These are phyloP conservation scores for Aspergillus carbonarius DNA, from an alignment of 2,329 filamentous ascomycete genomes.

Conservation along the genomic window DNA sequence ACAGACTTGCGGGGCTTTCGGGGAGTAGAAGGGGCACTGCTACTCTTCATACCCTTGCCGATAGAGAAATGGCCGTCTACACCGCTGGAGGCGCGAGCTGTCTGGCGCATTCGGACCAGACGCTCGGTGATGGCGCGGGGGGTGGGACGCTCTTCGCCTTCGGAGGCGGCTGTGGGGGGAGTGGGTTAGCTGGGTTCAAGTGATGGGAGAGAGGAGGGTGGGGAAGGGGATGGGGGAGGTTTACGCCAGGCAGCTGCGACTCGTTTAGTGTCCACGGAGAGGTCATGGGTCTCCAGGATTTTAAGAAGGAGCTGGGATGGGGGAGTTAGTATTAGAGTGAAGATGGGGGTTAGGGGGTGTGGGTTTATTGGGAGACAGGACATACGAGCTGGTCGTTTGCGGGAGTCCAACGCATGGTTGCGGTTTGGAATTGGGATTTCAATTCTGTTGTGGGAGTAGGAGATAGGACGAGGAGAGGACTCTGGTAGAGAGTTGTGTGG, in stretches of 20 bases:
- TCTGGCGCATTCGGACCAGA: constrained; percentile 35
- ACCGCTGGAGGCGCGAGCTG: constrained; percentile 12
- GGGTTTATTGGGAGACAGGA: not conserved
- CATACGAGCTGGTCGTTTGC: constrained; percentile 39
- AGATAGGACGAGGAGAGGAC: not conserved
- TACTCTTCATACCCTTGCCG: constrained; percentile 10
- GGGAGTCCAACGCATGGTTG: constrained; percentile 38
- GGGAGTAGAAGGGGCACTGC: constrained; percentile 12
- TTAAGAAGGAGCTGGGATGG: constrained; percentile 38
- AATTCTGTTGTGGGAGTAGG: not conserved
- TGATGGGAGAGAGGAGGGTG: not conserved
- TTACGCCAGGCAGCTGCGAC: constrained; percentile 43
- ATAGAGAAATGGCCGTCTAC: constrained; percentile 20
- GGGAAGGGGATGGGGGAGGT: constrained; percentile 4
- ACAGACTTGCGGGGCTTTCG: constrained; percentile 11
- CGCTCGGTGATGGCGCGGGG: constrained; percentile 42
- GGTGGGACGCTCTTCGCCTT: constrained; percentile 31
- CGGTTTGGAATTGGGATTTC: not conserved
- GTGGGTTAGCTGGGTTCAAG: not conserved
- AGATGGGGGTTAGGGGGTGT: not conserved
- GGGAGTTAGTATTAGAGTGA: not conserved
- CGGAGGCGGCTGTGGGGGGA: constrained; percentile 14
- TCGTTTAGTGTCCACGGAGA: constrained; percentile 34
- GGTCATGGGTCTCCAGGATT: constrained; percentile 40
- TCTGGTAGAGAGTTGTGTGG: too few species aligned